phyloP scores from a whole-genome alignment of 768 basidiomycete genomes.

The Russula vinacea region DNA sequence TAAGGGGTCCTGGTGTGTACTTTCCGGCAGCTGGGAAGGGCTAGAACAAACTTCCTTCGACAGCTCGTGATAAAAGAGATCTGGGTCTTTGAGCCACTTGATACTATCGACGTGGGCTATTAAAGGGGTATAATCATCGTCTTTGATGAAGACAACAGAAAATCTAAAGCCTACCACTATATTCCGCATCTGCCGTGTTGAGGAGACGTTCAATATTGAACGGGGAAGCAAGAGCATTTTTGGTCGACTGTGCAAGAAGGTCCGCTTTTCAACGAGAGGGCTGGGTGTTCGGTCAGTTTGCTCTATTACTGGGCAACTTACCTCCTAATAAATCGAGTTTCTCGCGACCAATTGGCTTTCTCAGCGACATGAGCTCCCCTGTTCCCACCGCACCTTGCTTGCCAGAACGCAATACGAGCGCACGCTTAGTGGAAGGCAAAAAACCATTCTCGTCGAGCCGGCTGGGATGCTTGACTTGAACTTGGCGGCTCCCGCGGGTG shows the following conservation, averaged over 20 bases:
- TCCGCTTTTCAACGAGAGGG: slow-evolving; percentile 51
- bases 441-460: slow-evolving; percentile 51
- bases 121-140: not conserved
- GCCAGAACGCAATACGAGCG: slow-evolving; percentile 69
- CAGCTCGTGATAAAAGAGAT: slow-evolving; percentile 58
- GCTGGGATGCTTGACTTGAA: slow-evolving; percentile 38
- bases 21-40: slow-evolving; percentile 34
- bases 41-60: slow-evolving; percentile 55
- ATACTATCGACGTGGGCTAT: slow-evolving; percentile 70
- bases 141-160: slow-evolving; percentile 10
- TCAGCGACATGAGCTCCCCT: slow-evolving; percentile 58
- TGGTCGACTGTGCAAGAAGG: slow-evolving; percentile 50
- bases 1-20: slow-evolving; percentile 11
- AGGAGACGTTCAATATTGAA: slow-evolving; percentile 62
- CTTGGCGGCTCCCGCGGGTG: slow-evolving; percentile 51
- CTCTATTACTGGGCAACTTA: slow-evolving; percentile 36
- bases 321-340: slow-evolving; percentile 79
- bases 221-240: slow-evolving; percentile 58
- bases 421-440: slow-evolving; percentile 65
- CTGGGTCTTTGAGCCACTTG: slow-evolving; percentile 59
- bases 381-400: slow-evolving; percentile 70
- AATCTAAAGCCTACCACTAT: slow-evolving; percentile 49
- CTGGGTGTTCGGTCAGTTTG: slow-evolving; percentile 8
- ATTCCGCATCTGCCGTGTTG: slow-evolving; percentile 71
- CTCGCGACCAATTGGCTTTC: slow-evolving; percentile 69